Evolutionary conservation across 257 asterid species (phyloP).

Genomic region (Capsicum baccatum): DNA sequence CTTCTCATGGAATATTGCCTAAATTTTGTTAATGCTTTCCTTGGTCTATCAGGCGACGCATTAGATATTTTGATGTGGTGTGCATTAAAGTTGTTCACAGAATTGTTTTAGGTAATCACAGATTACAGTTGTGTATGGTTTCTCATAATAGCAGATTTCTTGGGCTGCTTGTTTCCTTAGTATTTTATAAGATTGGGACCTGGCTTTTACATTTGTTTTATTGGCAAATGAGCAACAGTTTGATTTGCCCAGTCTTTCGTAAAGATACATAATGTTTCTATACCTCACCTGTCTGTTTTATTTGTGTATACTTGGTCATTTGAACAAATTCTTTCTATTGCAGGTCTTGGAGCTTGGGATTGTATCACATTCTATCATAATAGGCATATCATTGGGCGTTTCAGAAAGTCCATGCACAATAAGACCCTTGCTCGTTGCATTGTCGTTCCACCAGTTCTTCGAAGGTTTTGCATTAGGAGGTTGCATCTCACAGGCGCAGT

Average conservation of each 20-base stretch:
- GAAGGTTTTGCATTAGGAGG: slow-evolving; percentile 97
- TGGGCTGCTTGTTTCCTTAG: not conserved
- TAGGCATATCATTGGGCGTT: slow-evolving; percentile 89
- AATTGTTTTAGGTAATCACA: not conserved
- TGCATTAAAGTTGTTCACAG: not conserved
- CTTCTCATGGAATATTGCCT: not conserved
- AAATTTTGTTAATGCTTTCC: not conserved
- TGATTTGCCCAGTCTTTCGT: not conserved
- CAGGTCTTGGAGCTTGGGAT: slow-evolving; percentile 95
- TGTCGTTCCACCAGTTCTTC: slow-evolving; percentile 88
- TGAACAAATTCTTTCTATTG: not conserved
- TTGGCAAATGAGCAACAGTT: not conserved
- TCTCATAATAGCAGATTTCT: not conserved
- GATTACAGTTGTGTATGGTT: not conserved
- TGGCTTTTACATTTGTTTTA: not conserved
- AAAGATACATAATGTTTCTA: not conserved
- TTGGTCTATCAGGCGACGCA: not conserved
- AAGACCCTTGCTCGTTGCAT: slow-evolving; percentile 80
- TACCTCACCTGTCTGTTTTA: slow-evolving; percentile 10
- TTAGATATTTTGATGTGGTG: slow-evolving; percentile 11
- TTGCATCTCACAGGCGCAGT: slow-evolving; percentile 87
- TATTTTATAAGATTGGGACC: not conserved
- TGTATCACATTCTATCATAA: slow-evolving; percentile 89
- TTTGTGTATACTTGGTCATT: not conserved
- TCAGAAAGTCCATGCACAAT: slow-evolving; percentile 92